Base-by-base conservation (phyloP, 306 rosid species). In the Comarum palustre region DNA sequence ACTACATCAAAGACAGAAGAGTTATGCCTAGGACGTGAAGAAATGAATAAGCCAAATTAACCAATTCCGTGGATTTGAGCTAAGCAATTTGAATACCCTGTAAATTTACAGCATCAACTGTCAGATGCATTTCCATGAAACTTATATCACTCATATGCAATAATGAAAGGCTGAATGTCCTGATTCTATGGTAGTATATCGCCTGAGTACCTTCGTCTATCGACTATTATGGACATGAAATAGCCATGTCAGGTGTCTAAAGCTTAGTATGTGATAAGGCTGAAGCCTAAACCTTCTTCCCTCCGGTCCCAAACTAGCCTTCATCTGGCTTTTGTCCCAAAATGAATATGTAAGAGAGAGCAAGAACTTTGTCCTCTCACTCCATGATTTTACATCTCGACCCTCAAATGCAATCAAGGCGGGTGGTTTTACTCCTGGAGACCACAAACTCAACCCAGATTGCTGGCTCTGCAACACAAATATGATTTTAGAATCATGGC, bases 211-310 rank as follows among this genome's bases (percentile, higher is more conserved):
- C 86, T 76, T 82, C 83, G 73, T 69, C 89, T 84, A 79, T 84
- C 62, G 74, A 77, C 90, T 82, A n/a, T n/a, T n/a, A 87, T 85
- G 76, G 82, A 90, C 92, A 81, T 54, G 66, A 74, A 43, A 45
- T 64, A 61, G 75, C 78, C 69, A 68, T 73, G 69, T 46, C 42
- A 57, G 45, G 55, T 17, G 79, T 75, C 80, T 66, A 66, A 81
- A 79, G 82, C 65, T 73, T 64, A 66, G 80, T n/a, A n/a, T 65
- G 47, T 81, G 45, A 77, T n/a, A 91, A 93, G 93, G 78, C 98
- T 93, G 98, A 90, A 93, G 91, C 84, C 83, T 81, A 84, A 77
- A 87, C 92, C 98, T 90, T 90, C 98, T 93, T 93, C 97, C 90
- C 98, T 89, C 96, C 71, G 81, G n/a, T 80, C 82, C 83, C 84